These are phyloP conservation scores for Rhizopus stolonifer DNA, from an alignment of 371 early-diverging fungal species.

Conservation along the genomic window DNA sequence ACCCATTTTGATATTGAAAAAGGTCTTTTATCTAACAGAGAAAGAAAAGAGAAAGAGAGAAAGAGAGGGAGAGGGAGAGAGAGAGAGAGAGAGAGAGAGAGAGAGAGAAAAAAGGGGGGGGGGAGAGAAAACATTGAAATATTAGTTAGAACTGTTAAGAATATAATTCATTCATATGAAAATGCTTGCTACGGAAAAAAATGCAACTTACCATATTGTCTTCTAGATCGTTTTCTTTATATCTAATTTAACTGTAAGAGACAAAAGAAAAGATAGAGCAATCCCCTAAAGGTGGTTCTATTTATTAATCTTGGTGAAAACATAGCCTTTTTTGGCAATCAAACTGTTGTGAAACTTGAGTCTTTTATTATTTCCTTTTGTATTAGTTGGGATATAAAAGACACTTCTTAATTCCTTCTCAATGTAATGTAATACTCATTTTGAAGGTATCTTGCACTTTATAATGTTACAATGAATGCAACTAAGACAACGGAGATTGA, in stretches of 20 bases:
- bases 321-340: conserved; percentile 17
- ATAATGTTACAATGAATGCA: too few relatives aligned
- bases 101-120: too few relatives aligned
- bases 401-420: too few relatives aligned
- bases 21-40: neutral
- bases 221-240: conserved; percentile 1
- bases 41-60: neutral
- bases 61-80: neutral
- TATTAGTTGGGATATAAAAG: too few relatives aligned
- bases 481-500: too few relatives aligned
- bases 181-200: conserved; percentile 8
- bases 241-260: too few relatives aligned
- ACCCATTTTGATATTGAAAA: conserved; percentile 10
- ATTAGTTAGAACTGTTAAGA: conserved; percentile 2
- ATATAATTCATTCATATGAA: neutral
- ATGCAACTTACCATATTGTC: conserved; percentile 19
- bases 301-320: conserved; percentile 11
- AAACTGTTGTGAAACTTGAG: conserved; percentile 7
- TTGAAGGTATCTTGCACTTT: too few relatives aligned
- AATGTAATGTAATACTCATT: too few relatives aligned
- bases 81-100: neutral
- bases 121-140: neutral
- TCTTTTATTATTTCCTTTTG: neutral
- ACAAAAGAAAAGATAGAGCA: too few relatives aligned
- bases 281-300: too few relatives aligned